Percentiles rank a stretch among this genome's conserved stretches.
phyloP scores from a whole-genome alignment of 2,329 filamentous ascomycete genomes.

The Myriosclerotinia scirpicola region DNA sequence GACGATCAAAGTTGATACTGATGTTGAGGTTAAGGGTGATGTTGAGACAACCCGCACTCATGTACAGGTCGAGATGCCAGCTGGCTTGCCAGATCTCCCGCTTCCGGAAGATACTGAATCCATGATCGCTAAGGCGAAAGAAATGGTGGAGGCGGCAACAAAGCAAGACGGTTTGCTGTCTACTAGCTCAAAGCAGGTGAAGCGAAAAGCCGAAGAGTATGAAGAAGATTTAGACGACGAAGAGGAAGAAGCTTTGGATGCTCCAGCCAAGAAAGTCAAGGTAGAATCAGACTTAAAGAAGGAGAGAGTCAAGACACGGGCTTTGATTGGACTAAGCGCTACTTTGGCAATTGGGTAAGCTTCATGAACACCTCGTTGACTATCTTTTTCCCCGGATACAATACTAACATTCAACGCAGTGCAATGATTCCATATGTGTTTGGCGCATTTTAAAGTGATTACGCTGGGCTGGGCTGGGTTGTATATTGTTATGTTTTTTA shows the following conservation, averaged over 20 bases:
- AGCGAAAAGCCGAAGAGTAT: constrained; percentile 45
- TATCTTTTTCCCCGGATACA: not conserved
- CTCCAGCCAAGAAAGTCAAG: constrained; percentile 71
- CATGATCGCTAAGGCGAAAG: constrained; percentile 83
- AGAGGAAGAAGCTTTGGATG: constrained; percentile 26
- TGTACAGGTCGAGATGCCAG: constrained; percentile 74
- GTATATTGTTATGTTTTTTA: constrained; percentile 23
- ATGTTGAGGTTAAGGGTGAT: constrained; percentile 55
- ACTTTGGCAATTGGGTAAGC: constrained; percentile 90
- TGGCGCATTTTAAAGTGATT: constrained; percentile 33
- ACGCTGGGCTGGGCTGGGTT: constrained; percentile 9
- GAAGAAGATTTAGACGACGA: constrained; percentile 40
- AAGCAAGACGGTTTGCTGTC: constrained; percentile 44
- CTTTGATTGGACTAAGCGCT: constrained; percentile 80
- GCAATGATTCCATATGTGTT: constrained; percentile 42
- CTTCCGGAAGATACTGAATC: constrained; percentile 74
- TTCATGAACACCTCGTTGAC: not conserved
- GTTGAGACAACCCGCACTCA: constrained; percentile 69
- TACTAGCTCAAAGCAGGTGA: constrained; percentile 66
- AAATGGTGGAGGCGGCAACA: constrained; percentile 78
- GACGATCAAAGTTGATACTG: constrained; percentile 69
- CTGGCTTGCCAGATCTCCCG: constrained; percentile 64
- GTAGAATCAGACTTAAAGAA: constrained; percentile 76
- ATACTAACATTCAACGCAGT: constrained; percentile 32
- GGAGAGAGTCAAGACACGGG: constrained; percentile 81